These are phyloP conservation scores for Aureobasidium sp. DNA, from an alignment of 2,329 filamentous ascomycete genomes.

Conservation along the genomic window DNA sequence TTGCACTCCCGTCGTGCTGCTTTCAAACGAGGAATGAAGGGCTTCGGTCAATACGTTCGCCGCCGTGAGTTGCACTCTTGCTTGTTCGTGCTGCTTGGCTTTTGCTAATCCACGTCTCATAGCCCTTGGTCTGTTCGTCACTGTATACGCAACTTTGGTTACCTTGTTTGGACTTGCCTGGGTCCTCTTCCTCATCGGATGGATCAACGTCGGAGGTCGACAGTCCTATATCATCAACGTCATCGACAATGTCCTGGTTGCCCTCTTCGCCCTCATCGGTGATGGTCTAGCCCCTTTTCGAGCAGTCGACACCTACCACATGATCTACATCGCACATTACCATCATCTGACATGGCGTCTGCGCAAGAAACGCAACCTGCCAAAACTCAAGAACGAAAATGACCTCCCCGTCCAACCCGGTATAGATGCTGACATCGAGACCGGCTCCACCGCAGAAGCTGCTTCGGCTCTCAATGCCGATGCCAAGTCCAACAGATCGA, in stretches of 20 bases:
- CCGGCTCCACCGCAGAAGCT: not conserved
- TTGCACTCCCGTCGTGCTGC: constrained; percentile 72
- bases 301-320: constrained; percentile 77
- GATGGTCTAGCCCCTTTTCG: constrained; percentile 64
- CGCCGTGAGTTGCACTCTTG: constrained; percentile 47
- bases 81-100: not conserved
- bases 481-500: constrained; percentile 26
- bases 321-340: constrained; percentile 74
- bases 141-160: constrained; percentile 73
- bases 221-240: constrained; percentile 56
- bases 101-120: constrained; percentile 23
- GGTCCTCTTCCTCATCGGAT: constrained; percentile 82
- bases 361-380: constrained; percentile 55
- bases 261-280: constrained; percentile 56
- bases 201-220: constrained; percentile 72
- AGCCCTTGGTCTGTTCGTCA: constrained; percentile 74
- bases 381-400: constrained; percentile 60
- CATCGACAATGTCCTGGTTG: constrained; percentile 53
- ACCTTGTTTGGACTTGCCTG: constrained; percentile 79
- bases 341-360: constrained; percentile 57
- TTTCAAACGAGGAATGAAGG: constrained; percentile 72
- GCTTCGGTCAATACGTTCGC: constrained; percentile 71
- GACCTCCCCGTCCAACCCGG: constrained; percentile 48
- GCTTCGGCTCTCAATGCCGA: not conserved
- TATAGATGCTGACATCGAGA: constrained; percentile 19